Base-by-base conservation (phyloP, 257 asterid genomes). In the Scutellaria minor region DNA sequence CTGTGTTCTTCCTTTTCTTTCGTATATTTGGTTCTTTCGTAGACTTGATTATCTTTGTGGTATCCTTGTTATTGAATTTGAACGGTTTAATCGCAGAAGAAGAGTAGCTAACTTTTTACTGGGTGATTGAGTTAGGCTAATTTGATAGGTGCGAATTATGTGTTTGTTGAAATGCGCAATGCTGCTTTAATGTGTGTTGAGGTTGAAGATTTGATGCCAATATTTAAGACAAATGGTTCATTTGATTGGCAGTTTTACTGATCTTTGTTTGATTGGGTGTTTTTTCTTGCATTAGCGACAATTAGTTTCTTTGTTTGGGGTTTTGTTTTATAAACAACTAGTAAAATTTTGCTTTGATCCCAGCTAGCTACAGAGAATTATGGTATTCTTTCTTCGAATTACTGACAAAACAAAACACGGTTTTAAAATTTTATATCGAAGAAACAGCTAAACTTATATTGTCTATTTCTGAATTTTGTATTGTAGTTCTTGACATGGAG, bases 401-500 rank as follows among this genome's bases (percentile, higher is more conserved):
- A 7, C 48, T 63, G 47, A 11, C 24, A 20, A 46, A 40, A 35
- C 1, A 13, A 37, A 45, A 15, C 24, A 20, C 35, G 46, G 7
- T 7, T 12, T 53, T 41, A 5, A 18, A 15, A 7, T 45, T 51
- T 1, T 27, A 6, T 58, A 39, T n/a, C 2, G 46, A 54, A 53
- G 18, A 46, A 31, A 31, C 7, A 41, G n/a, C 54, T 66, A 8
- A 0, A 40, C 60, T 52, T 53, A 14, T 20, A 58, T 55, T 37
- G 42, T 65, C 24, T 11, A 3, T 41, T 71, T 52, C 66, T 64
- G 46, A 40, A 68, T 64, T 66, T 62, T 65, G 27, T 66, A n/a
- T 42, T 68, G 78, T 79, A 82, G 84, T 13, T 69, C 54, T 75
- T 73, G 64, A 70, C 54, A 55, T 44, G 72, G 74, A 77, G 56